phyloP scores from a whole-genome alignment of 306 rosid genomes.

The Trifolium fragiferum region DNA sequence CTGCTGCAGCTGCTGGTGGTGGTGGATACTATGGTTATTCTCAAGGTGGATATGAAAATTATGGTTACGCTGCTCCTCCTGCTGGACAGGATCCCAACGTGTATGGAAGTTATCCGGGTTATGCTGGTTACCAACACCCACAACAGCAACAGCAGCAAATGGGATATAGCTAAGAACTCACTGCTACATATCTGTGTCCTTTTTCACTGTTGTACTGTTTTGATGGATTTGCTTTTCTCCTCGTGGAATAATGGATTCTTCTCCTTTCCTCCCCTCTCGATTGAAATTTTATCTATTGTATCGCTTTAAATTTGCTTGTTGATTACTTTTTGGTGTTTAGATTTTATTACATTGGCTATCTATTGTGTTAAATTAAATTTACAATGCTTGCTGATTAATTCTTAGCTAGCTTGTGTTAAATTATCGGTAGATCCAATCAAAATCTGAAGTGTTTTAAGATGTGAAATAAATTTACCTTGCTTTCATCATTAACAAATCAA shows the following conservation, averaged over 20 bases:
- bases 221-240: constrained; percentile 22
- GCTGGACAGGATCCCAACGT: constrained; percentile 82
- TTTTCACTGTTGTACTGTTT: constrained; percentile 32
- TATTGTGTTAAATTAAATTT: background rate
- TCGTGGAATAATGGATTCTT: constrained; percentile 9
- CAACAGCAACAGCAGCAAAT: constrained; percentile 82
- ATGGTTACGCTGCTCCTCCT: constrained; percentile 69
- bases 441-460: background rate
- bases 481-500: background rate
- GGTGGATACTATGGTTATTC: constrained; percentile 83
- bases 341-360: constrained; percentile 2
- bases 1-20: constrained; percentile 53
- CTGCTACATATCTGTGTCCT: background rate
- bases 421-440: background rate
- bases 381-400: background rate
- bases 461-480: background rate
- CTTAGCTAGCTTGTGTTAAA: background rate
- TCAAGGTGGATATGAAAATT: constrained; percentile 71
- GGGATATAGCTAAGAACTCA: constrained; percentile 64
- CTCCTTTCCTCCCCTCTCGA: background rate
- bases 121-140: constrained; percentile 77
- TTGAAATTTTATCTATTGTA: constrained; percentile 38
- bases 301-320: constrained; percentile 34
- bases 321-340: constrained; percentile 33
- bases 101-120: constrained; percentile 80